These are phyloP conservation scores for Eremothecium gossypii DNA, from an alignment of 1,139 yeast genomes.

Conservation along the genomic window DNA sequence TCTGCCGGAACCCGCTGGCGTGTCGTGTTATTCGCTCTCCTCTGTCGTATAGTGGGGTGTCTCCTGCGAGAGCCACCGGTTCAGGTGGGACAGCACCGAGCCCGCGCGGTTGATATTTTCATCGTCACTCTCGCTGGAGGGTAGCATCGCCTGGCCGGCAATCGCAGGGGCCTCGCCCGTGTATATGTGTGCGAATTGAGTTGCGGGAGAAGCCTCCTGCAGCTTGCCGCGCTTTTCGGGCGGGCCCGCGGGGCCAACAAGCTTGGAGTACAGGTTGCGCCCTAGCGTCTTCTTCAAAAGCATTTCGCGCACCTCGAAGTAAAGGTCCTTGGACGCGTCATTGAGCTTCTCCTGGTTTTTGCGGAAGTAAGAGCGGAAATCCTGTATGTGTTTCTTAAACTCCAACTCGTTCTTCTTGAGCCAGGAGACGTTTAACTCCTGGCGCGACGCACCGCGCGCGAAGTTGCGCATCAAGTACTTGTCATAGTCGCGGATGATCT, in stretches of 20 bases:
- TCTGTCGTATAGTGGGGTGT: slow-evolving; percentile 1
- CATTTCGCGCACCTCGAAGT: slow-evolving; percentile 73
- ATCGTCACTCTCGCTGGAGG: slow-evolving; percentile 6
- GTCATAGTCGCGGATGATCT: slow-evolving; percentile 90
- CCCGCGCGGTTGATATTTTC: slow-evolving; percentile 3
- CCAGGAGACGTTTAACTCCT: slow-evolving; percentile 95
- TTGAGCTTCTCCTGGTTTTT: slow-evolving; percentile 62
- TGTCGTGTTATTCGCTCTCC: slow-evolving; percentile 1
- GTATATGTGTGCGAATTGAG: slow-evolving; percentile 55
- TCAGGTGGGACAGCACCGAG: slow-evolving; percentile 2
- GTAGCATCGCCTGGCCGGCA: neutral
- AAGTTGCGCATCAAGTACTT: slow-evolving; percentile 93
- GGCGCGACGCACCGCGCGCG: slow-evolving; percentile 94
- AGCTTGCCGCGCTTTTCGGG: slow-evolving; percentile 13
- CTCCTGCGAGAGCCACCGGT: slow-evolving; percentile 1
- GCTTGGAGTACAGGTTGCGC: slow-evolving; percentile 26
- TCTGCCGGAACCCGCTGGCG: too few species aligned
- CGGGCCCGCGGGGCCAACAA: slow-evolving; percentile 20
- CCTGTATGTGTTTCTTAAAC: slow-evolving; percentile 78
- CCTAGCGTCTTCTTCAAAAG: slow-evolving; percentile 42
- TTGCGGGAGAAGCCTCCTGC: slow-evolving; percentile 40
- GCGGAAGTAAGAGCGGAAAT: slow-evolving; percentile 77
- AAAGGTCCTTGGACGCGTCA: slow-evolving; percentile 69
- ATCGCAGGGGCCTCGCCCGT: slow-evolving; percentile 22
- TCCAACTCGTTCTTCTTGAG: slow-evolving; percentile 92